Conservation (phyloP, 192 early-diverging fungal species). For the Linnemannia zychae region DNA sequence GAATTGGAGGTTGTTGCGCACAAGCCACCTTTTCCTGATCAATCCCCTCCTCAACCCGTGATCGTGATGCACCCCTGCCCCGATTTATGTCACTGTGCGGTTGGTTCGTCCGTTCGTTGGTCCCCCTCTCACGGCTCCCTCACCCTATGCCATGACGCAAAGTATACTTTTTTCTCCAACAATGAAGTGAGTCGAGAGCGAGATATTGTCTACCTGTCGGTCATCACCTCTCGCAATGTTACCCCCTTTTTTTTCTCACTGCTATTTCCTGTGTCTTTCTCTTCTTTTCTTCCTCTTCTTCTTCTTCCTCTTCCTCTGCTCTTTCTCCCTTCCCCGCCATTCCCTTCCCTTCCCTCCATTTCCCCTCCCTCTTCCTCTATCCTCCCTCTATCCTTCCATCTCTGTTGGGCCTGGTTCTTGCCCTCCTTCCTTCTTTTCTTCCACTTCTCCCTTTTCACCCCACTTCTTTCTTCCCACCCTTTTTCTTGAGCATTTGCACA, state of each 20-base stretch:
- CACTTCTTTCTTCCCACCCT: not conserved
- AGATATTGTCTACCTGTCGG: too few relatives aligned
- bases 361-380: not conserved
- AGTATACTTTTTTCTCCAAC: too few relatives aligned
- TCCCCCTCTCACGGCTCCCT: not conserved
- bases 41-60: not conserved
- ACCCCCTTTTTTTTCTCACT: not conserved
- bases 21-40: not conserved
- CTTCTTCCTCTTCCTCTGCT: not conserved
- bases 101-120: not conserved
- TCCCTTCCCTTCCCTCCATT: not conserved
- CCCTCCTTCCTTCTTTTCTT: not conserved
- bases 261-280: not conserved
- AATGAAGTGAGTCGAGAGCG: not conserved
- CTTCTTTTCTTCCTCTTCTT: not conserved
- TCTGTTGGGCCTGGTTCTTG: not conserved
- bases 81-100: not conserved
- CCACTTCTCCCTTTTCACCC: not conserved
- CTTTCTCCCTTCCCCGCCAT: not conserved
- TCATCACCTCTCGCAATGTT: not conserved
- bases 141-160: not conserved
- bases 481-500: too few relatives aligned
- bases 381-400: not conserved
- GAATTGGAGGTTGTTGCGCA: not conserved
- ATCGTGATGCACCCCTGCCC: not conserved